Conservation (phyloP, 2,329 filamentous ascomycete genomes). For the Nemania serpens region DNA sequence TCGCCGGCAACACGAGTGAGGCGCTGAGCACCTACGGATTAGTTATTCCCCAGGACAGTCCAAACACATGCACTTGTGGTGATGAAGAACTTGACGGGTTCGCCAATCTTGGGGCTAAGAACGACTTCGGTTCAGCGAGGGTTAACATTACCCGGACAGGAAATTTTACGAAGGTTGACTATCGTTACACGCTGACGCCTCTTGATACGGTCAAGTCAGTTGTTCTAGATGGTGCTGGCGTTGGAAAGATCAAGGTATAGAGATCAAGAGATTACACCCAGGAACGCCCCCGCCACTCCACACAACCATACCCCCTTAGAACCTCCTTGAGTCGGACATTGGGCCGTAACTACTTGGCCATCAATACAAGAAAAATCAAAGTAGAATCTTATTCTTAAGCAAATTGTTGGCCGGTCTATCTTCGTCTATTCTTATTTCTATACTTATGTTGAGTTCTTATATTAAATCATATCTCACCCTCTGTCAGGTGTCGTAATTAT, state of each 20-base stretch:
- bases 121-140: constrained; percentile 53
- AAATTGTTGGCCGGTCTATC: no score
- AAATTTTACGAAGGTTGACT: constrained; percentile 53
- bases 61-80: constrained; percentile 57
- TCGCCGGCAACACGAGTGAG: constrained; percentile 52
- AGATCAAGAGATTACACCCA: neutral
- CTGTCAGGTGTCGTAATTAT: no score
- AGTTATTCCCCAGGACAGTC: constrained; percentile 58
- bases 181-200: constrained; percentile 54
- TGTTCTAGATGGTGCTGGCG: constrained; percentile 50
- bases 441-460: no score
- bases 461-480: no score
- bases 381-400: no score
- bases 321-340: no score
- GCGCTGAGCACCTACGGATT: constrained; percentile 59
- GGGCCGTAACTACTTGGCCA: no score
- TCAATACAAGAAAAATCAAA: no score
- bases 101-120: constrained; percentile 54
- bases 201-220: constrained; percentile 48
- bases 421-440: no score
- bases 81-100: constrained; percentile 60
- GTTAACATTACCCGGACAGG: constrained; percentile 59
- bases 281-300: no score
- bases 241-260: constrained; percentile 47
- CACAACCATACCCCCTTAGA: no score